These are phyloP conservation scores for Diplocarpon mali DNA, from an alignment of 2,329 filamentous ascomycete species.

Conservation along the genomic window DNA sequence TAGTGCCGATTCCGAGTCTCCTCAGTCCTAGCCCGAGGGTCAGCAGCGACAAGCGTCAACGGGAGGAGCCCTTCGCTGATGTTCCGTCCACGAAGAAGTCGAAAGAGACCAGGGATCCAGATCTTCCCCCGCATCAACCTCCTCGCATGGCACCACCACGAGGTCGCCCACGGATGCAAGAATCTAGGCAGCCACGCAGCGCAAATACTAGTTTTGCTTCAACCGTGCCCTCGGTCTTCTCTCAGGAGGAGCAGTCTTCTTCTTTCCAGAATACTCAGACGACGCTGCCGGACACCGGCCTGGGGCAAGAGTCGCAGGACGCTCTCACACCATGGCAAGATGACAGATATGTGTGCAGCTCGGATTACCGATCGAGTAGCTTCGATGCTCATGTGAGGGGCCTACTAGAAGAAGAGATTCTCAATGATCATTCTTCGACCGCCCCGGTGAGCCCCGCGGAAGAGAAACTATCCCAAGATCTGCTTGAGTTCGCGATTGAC, in stretches of 20 bases:
- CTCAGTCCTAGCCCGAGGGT: background rate
- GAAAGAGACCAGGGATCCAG: background rate
- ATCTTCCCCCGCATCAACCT: background rate
- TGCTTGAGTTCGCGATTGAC: background rate
- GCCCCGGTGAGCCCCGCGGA: background rate
- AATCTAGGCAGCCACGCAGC: background rate
- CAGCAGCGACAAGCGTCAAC: slow-evolving; percentile 2
- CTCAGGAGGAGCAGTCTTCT: slow-evolving; percentile 6
- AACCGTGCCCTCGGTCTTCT: slow-evolving; percentile 15
- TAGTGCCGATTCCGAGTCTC: background rate
- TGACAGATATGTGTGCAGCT: slow-evolving; percentile 9
- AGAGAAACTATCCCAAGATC: slow-evolving; percentile 11
- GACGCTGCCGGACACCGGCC: background rate
- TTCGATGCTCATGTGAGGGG: slow-evolving; percentile 14
- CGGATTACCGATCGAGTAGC: slow-evolving; percentile 18
- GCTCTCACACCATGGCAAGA: slow-evolving; percentile 3
- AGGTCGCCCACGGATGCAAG: background rate
- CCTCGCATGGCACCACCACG: slow-evolving; percentile 2
- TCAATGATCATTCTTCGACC: background rate
- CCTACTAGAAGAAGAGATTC: slow-evolving; percentile 5
- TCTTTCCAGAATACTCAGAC: slow-evolving; percentile 2
- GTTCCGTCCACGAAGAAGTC: slow-evolving; percentile 2
- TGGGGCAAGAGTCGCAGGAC: background rate
- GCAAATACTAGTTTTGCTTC: slow-evolving; percentile 1
- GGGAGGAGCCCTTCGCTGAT: slow-evolving; percentile 5